phyloP scores from a whole-genome alignment of 306 rosid genomes.

The Glycine latifolia region DNA sequence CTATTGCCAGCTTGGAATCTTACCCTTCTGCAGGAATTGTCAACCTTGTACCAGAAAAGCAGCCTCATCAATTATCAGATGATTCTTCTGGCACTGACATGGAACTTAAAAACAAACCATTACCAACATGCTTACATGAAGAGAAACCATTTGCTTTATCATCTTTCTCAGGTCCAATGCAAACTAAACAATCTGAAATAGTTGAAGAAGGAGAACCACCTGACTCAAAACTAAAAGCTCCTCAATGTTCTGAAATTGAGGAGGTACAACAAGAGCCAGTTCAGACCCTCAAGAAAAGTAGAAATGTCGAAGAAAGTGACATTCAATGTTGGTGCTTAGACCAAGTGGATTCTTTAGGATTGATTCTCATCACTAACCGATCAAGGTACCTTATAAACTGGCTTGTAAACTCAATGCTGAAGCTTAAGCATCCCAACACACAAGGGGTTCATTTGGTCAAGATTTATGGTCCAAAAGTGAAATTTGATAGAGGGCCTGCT shows the following conservation, averaged over 20 bases:
- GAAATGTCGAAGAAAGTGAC: constrained; percentile 45
- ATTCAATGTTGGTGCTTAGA: constrained; percentile 76
- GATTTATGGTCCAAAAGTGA: constrained; percentile 88
- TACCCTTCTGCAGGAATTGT: constrained; percentile 74
- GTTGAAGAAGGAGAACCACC: constrained; percentile 45
- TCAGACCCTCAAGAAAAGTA: constrained; percentile 24
- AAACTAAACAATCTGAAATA: constrained; percentile 37
- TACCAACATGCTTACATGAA: constrained; percentile 42
- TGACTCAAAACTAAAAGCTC: constrained; percentile 16
- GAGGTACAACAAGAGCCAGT: constrained; percentile 45
- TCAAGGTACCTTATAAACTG: constrained; percentile 87
- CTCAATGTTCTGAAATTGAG: constrained; percentile 47
- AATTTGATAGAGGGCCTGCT: constrained; percentile 87
- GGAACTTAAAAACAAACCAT: constrained; percentile 54
- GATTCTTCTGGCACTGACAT: constrained; percentile 65
- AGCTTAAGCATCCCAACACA: constrained; percentile 86
- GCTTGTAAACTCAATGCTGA: constrained; percentile 80
- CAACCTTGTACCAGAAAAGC: constrained; percentile 66
- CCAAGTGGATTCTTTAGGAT: constrained; percentile 79
- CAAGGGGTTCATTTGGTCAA: constrained; percentile 65
- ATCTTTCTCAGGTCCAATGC: constrained; percentile 73
- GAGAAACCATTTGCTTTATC: constrained; percentile 47
- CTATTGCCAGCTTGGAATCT: constrained; percentile 60
- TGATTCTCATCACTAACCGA: constrained; percentile 59
- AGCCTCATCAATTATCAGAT: constrained; percentile 46